Evolutionary conservation across 768 basidiomycete genomes (phyloP).

Genomic region (Leccinum arenicola): DNA sequence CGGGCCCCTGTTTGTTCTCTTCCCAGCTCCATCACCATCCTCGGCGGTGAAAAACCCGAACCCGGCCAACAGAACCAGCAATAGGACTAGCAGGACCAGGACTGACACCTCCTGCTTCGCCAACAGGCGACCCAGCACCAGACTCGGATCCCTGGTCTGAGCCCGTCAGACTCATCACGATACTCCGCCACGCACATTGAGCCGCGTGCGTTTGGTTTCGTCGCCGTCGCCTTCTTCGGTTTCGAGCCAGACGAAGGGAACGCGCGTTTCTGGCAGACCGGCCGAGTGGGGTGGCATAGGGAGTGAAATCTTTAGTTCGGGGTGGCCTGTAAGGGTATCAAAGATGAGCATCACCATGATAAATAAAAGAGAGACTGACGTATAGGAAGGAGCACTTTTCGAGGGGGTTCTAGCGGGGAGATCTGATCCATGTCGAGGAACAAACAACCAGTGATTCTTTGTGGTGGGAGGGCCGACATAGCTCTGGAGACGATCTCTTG

Average conservation of each 20-base stretch:
- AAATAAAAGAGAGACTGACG: conserved; percentile 1
- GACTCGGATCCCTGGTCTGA: conserved; percentile 7
- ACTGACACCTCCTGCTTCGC: neutral
- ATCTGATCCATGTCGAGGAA: conserved; percentile 26
- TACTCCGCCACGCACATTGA: conserved; percentile 19
- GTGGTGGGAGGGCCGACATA: conserved; percentile 31
- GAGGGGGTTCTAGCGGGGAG: conserved; percentile 32
- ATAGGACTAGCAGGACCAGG: too few relatives aligned
- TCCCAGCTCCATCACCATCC: neutral
- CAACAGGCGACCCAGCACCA: neutral
- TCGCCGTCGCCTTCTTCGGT: conserved; percentile 30
- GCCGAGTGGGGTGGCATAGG: conserved; percentile 25
- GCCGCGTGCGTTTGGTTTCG: neutral
- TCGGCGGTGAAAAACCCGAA: neutral
- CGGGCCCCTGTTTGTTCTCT: neutral
- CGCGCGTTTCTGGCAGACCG: conserved; percentile 17
- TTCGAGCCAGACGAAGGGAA: conserved; percentile 53
- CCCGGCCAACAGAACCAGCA: neutral
- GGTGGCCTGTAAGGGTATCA: conserved; percentile 8
- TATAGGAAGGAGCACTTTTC: conserved; percentile 16
- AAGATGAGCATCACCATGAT: neutral
- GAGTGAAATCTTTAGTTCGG: conserved; percentile 13
- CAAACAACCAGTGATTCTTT: conserved; percentile 13
- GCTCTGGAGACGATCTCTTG: conserved; percentile 72
- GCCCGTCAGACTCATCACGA: conserved; percentile 24